These are phyloP conservation scores for Pseudogymnoascus sp. DNA, from an alignment of 2,329 filamentous ascomycete genomes.

Conservation along the genomic window DNA sequence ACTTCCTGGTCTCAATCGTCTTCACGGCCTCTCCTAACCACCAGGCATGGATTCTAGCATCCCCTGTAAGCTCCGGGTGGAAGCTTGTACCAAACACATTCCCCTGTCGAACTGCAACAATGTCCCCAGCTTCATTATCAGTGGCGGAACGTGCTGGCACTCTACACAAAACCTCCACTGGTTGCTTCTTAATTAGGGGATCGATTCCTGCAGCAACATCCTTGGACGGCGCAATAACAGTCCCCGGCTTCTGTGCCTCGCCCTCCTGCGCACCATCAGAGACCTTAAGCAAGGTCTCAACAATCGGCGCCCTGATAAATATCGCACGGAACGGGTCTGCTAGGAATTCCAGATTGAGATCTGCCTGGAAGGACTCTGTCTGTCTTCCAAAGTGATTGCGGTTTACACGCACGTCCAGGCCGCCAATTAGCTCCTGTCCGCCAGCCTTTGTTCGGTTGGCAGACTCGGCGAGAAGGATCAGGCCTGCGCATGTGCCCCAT, in stretches of 20 bases:
- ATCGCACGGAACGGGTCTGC: constrained; percentile 63
- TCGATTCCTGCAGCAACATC: constrained; percentile 17
- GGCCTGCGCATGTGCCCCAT: constrained; percentile 93
- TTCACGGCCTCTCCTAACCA: constrained; percentile 69
- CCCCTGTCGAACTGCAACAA: constrained; percentile 81
- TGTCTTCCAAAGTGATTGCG: constrained; percentile 94
- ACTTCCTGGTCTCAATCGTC: constrained; percentile 19
- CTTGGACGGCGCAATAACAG: constrained; percentile 25
- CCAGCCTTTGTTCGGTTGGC: constrained; percentile 84
- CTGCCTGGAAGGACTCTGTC: constrained; percentile 79
- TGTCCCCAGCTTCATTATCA: constrained; percentile 51
- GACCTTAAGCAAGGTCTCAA: constrained; percentile 65
- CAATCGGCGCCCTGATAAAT: constrained; percentile 90
- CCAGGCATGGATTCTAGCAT: constrained; percentile 85
- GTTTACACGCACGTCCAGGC: constrained; percentile 81
- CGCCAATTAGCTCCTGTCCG: constrained; percentile 88
- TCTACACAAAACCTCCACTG: constrained; percentile 45
- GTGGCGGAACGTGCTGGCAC: constrained; percentile 36
- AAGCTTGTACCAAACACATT: constrained; percentile 95
- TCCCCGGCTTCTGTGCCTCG: constrained; percentile 36
- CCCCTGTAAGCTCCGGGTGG: constrained; percentile 85
- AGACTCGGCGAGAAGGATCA: constrained; percentile 82
- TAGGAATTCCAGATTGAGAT: constrained; percentile 66
- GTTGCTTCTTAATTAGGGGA: constrained; percentile 16
- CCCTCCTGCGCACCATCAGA: constrained; percentile 26